phyloP scores from a whole-genome alignment of 169 alveolate species.

The Theileria sp. region DNA sequence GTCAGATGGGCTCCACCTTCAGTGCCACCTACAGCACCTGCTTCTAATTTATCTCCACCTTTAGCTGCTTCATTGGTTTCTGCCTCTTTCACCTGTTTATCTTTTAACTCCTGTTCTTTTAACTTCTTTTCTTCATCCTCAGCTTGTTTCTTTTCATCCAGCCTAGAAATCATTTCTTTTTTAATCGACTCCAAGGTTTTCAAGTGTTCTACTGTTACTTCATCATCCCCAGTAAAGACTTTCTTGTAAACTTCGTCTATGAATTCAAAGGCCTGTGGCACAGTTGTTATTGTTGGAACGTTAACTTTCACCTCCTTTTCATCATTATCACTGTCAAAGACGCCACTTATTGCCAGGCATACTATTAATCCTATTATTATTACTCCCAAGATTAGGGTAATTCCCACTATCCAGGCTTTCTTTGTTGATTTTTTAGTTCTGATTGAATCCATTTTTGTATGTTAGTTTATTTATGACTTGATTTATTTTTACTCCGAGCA shows the following conservation, averaged over 20 bases:
- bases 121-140: not conserved
- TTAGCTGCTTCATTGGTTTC: not conserved
- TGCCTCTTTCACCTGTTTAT: not conserved
- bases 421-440: conserved; percentile 4
- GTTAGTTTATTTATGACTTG: not conserved
- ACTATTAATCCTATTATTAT: conserved; percentile 13
- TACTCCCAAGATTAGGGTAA: not conserved
- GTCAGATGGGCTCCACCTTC: no score
- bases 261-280: conserved; percentile 9
- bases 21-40: no score
- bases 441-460: conserved; percentile 24
- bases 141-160: not conserved
- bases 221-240: not conserved
- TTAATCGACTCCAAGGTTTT: not conserved
- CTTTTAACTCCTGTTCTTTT: not conserved
- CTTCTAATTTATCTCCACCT: not conserved
- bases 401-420: conserved; percentile 35
- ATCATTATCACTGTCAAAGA: not conserved
- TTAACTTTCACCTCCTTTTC: not conserved
- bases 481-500: not conserved
- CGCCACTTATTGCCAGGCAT: not conserved
- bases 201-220: not conserved
- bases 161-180: not conserved
- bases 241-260: not conserved
- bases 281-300: not conserved